Conservation (phyloP, 1,284 basidiomycete genomes). For the Naganishia albida region DNA sequence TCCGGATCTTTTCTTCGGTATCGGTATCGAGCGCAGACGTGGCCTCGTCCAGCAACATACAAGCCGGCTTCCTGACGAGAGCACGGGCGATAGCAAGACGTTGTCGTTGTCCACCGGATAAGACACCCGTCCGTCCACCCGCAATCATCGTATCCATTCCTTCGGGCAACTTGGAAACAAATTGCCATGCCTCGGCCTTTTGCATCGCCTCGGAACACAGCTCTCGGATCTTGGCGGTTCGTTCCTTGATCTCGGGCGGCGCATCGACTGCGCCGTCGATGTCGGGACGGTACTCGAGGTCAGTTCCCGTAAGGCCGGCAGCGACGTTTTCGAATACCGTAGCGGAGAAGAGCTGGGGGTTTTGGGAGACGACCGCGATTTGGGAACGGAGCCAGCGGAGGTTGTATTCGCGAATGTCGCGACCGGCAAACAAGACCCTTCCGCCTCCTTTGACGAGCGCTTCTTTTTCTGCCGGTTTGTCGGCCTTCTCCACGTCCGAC, state of each 20-base stretch:
- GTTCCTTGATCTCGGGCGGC: slow-evolving; percentile 65
- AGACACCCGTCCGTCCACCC: slow-evolving; percentile 36
- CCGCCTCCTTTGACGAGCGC: slow-evolving; percentile 55
- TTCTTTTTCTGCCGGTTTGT: slow-evolving; percentile 29
- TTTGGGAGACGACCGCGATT: slow-evolving; percentile 59
- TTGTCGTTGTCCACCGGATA: slow-evolving; percentile 93
- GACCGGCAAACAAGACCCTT: slow-evolving; percentile 73
- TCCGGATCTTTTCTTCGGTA: slow-evolving; percentile 87
- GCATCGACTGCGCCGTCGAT: slow-evolving; percentile 69
- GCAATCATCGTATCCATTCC: slow-evolving; percentile 55
- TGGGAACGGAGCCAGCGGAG: slow-evolving; percentile 84
- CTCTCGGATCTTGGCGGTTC: slow-evolving; percentile 37
- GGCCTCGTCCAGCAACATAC: slow-evolving; percentile 80
- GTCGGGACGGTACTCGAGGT: slow-evolving; percentile 65
- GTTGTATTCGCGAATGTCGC: slow-evolving; percentile 75
- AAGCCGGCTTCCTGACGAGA: slow-evolving; percentile 87
- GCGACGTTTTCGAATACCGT: slow-evolving; percentile 77
- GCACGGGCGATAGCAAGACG: slow-evolving; percentile 96
- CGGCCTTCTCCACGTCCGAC: slow-evolving; percentile 17
- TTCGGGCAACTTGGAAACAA: slow-evolving; percentile 81
- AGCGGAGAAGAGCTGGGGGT: slow-evolving; percentile 65
- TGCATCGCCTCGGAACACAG: slow-evolving; percentile 59
- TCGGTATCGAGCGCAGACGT: slow-evolving; percentile 65
- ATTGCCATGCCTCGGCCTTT: slow-evolving; percentile 90
- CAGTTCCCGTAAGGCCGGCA: slow-evolving; percentile 79